These are phyloP conservation scores for Coemansia sp. DNA, from an alignment of 192 early-diverging fungal species.

Conservation along the genomic window DNA sequence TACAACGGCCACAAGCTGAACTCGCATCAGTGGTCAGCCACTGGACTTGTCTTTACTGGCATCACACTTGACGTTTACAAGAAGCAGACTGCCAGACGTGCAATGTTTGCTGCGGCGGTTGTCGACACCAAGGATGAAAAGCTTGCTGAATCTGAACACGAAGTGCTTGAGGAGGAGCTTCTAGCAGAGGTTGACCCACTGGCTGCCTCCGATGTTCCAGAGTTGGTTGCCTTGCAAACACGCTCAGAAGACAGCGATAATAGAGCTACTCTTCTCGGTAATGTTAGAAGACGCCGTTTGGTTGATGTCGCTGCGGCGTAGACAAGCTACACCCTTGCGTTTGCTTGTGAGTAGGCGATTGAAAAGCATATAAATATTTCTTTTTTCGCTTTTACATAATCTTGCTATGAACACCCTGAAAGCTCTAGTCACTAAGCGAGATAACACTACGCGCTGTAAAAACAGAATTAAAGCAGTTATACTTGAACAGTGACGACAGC, in stretches of 20 bases:
- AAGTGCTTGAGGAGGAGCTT: background rate
- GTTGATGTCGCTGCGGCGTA: slow-evolving; percentile 33
- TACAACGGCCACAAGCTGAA: slow-evolving; percentile 80
- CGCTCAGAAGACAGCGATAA: background rate
- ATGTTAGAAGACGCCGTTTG: slow-evolving; percentile 35
- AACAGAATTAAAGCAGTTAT: background rate
- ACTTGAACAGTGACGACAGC: background rate
- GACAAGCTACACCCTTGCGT: background rate
- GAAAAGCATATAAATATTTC: background rate
- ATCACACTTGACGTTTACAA: slow-evolving; percentile 76
- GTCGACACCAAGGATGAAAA: background rate
- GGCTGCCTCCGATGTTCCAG: slow-evolving; percentile 4
- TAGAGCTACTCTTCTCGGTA: background rate
- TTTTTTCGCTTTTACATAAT: background rate
- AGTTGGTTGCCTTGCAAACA: slow-evolving; percentile 13
- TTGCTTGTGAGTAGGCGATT: background rate
- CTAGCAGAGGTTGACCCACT: slow-evolving; percentile 15
- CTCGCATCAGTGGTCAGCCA: slow-evolving; percentile 80
- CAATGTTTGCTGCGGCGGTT: background rate
- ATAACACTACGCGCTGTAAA: background rate
- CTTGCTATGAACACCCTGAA: background rate
- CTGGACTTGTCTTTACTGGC: slow-evolving; percentile 84
- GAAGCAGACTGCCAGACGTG: slow-evolving; percentile 59
- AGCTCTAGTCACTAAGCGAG: background rate
- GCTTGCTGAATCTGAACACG: background rate